phyloP scores from a whole-genome alignment of 108 stramenopile species.

The Fragilaria crotonensis region DNA sequence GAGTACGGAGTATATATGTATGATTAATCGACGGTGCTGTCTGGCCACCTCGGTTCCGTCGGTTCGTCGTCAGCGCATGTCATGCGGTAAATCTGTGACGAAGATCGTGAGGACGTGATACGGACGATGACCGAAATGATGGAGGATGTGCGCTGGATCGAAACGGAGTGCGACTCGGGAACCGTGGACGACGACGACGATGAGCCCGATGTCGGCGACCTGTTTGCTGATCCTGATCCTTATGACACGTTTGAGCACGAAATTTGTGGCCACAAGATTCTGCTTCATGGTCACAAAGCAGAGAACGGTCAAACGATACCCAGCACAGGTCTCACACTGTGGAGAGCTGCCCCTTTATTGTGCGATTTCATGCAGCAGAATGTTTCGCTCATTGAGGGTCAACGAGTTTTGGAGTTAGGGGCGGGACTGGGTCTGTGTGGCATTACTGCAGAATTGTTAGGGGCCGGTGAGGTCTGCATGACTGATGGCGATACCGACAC shows the following conservation, averaged over 20 bases:
- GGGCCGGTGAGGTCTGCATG: slow-evolving; percentile 25
- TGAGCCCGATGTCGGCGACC: background rate
- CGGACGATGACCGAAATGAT: background rate
- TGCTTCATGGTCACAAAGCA: background rate
- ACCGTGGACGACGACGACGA: background rate
- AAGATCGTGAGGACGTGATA: too few relatives aligned
- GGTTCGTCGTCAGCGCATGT: too few relatives aligned
- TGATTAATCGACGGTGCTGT: too few relatives aligned
- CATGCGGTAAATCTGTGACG: too few relatives aligned
- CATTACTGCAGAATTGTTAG: slow-evolving; percentile 19
- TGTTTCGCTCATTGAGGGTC: background rate
- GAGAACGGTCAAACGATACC: slow-evolving; percentile 7
- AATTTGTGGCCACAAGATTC: background rate
- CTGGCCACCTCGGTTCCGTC: too few relatives aligned
- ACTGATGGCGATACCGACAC: slow-evolving; percentile 43
- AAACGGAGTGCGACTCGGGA: background rate
- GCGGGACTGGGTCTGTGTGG: slow-evolving; percentile 41
- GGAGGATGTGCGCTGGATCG: slow-evolving; percentile 1
- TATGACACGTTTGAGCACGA: slow-evolving; percentile 5
- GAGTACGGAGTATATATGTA: too few relatives aligned
- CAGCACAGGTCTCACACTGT: slow-evolving; percentile 9
- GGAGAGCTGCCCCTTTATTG: slow-evolving; percentile 8
- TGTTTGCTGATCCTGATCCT: slow-evolving; percentile 10
- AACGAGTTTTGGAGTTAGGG: slow-evolving; percentile 11
- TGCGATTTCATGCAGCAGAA: slow-evolving; percentile 13